Percentiles rank a stretch among this genome's conserved stretches.
These are phyloP conservation scores for Auxenochlorella pyrenoidosa DNA, from an alignment of 139 green algal genomes.

Conservation along the genomic window DNA sequence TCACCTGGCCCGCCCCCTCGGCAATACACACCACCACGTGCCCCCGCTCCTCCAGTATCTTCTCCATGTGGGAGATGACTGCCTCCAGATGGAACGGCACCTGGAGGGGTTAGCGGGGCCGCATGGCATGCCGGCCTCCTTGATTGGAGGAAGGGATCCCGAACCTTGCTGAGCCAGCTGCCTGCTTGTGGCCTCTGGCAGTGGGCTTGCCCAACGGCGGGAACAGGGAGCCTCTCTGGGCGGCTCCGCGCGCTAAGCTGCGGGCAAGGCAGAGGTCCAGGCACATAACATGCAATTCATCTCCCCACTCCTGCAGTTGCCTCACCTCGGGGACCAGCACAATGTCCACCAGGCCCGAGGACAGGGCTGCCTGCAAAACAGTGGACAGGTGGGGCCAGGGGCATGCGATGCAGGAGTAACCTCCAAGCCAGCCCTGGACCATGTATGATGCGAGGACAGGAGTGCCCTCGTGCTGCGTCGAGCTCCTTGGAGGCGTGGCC, in stretches of 20 bases:
- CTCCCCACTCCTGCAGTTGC: not conserved
- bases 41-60: slow-evolving; percentile 81
- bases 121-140: too few species aligned
- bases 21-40: slow-evolving; percentile 80
- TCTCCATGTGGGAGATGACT: slow-evolving; percentile 32
- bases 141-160: too few species aligned
- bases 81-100: slow-evolving; percentile 93
- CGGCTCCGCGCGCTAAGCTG: too few species aligned
- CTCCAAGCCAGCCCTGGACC: too few species aligned
- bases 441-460: too few species aligned
- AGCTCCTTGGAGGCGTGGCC: too few species aligned
- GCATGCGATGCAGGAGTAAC: too few species aligned
- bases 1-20: slow-evolving; percentile 80
- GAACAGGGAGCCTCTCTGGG: too few species aligned
- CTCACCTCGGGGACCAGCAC: slow-evolving; percentile 95
- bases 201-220: too few species aligned
- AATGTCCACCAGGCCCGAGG: slow-evolving; percentile 70
- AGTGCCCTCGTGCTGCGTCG: too few species aligned
- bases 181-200: too few species aligned
- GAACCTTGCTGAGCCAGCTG: too few species aligned
- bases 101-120: not conserved
- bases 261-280: not conserved
- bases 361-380: slow-evolving; percentile 78
- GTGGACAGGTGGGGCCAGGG: slow-evolving; percentile 60
- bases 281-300: not conserved